Percentiles rank a stretch among this genome's conserved stretches.
Conservation (phyloP, 768 basidiomycete genomes). For the Boletus vermiculosoides region DNA sequence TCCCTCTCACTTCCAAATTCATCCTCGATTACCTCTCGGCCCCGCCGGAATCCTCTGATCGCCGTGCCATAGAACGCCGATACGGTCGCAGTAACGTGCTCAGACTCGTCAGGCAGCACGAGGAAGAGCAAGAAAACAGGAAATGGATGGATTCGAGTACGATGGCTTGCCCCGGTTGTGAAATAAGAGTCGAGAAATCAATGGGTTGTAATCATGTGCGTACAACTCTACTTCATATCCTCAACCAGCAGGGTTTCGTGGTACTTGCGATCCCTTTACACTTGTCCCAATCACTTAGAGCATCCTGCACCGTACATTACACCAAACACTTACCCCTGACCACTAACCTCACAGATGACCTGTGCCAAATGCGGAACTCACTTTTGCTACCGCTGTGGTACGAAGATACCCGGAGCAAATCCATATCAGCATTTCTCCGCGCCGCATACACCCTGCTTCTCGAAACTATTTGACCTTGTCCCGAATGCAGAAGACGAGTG, state of each 20-base stretch:
- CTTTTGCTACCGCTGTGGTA: slow-evolving; percentile 81
- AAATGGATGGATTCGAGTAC: slow-evolving; percentile 72
- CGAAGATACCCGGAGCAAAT: slow-evolving; percentile 43
- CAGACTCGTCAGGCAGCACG: slow-evolving; percentile 57
- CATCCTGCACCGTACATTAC: neutral
- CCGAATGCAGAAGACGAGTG: slow-evolving; percentile 42
- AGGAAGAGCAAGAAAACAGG: slow-evolving; percentile 74
- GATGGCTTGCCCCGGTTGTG: slow-evolving; percentile 71
- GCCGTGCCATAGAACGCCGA: slow-evolving; percentile 53
- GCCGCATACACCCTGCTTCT: slow-evolving; percentile 52
- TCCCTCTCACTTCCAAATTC: slow-evolving; percentile 63
- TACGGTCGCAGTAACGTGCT: slow-evolving; percentile 63
- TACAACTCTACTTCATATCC: slow-evolving; percentile 4
- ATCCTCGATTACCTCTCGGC: slow-evolving; percentile 65
- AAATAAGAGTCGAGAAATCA: slow-evolving; percentile 69
- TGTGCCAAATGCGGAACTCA: slow-evolving; percentile 73
- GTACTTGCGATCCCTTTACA: neutral
- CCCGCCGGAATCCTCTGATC: slow-evolving; percentile 49
- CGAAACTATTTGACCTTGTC: slow-evolving; percentile 60
- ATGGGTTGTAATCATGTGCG: slow-evolving; percentile 87
- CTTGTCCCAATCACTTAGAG: neutral
- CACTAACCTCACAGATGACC: slow-evolving; percentile 56
- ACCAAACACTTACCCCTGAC: neutral
- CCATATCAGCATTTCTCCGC: slow-evolving; percentile 73
- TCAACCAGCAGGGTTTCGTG: neutral